These are phyloP conservation scores for Pelargonium cotyledonis DNA, from an alignment of 441 rosid species.

Conservation along the genomic window DNA sequence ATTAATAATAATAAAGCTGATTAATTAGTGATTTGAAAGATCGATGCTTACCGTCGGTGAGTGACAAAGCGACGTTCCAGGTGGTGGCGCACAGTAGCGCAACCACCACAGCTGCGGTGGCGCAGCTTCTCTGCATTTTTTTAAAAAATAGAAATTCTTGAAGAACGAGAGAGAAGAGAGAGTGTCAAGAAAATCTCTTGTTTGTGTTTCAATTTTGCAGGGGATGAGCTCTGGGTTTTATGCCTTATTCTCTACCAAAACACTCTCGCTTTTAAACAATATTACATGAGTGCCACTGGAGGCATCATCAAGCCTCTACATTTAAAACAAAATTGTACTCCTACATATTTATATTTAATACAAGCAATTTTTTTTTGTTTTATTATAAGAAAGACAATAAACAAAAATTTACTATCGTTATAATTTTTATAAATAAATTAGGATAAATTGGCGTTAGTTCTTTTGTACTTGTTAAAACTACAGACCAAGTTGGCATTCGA, in stretches of 20 bases:
- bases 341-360: background rate
- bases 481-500: no score
- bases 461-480: no score
- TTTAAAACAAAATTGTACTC: no score
- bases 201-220: background rate
- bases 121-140: background rate
- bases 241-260: background rate
- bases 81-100: background rate
- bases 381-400: background rate
- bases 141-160: background rate
- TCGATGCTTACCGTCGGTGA: background rate
- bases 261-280: background rate
- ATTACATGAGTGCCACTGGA: background rate
- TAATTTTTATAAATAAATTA: no score
- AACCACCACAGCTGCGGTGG: background rate
- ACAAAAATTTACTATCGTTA: no score
- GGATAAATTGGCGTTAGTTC: no score
- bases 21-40: background rate
- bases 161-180: background rate
- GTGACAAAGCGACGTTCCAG: background rate
- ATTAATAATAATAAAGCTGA: no score
- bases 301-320: no score
- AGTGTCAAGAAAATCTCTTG: background rate
- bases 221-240: constrained; percentile 5
- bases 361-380: background rate